Evolutionary conservation across 257 asterid species (phyloP).

Genomic region (Asclepias syriaca): DNA sequence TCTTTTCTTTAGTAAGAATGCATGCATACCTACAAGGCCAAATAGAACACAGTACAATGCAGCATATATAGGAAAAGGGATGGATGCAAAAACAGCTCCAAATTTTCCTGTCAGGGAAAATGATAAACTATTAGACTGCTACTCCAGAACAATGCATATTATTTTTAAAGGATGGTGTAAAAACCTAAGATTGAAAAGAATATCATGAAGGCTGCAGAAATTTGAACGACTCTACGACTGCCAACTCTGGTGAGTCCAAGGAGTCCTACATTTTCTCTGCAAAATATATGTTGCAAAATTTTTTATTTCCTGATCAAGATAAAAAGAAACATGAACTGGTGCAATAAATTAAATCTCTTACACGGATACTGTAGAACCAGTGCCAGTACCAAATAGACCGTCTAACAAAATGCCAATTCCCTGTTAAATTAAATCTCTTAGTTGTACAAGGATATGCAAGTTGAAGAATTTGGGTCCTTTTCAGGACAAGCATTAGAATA

Average conservation of each 20-base stretch:
- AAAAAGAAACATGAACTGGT: not conserved
- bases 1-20: constrained; percentile 4
- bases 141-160: not conserved
- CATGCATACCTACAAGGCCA: constrained; percentile 94
- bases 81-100: constrained; percentile 98
- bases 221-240: constrained; percentile 95
- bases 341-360: constrained; percentile 33
- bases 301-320: not conserved
- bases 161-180: constrained; percentile 9
- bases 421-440: constrained; percentile 32
- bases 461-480: not conserved
- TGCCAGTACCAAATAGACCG: constrained; percentile 89
- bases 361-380: constrained; percentile 97
- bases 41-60: constrained; percentile 87
- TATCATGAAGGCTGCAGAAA: constrained; percentile 96
- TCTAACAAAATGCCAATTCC: constrained; percentile 89
- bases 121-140: no score
- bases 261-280: constrained; percentile 96
- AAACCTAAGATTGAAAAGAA: constrained; percentile 87
- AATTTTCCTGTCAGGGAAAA: constrained; percentile 66
- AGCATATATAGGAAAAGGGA: constrained; percentile 86
- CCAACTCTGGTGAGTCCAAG: constrained; percentile 99
- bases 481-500: not conserved
- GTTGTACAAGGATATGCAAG: not conserved
- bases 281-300: constrained; percentile 20